phyloP scores from a whole-genome alignment of 768 basidiomycete species.

The Leccinum sublutescens region DNA sequence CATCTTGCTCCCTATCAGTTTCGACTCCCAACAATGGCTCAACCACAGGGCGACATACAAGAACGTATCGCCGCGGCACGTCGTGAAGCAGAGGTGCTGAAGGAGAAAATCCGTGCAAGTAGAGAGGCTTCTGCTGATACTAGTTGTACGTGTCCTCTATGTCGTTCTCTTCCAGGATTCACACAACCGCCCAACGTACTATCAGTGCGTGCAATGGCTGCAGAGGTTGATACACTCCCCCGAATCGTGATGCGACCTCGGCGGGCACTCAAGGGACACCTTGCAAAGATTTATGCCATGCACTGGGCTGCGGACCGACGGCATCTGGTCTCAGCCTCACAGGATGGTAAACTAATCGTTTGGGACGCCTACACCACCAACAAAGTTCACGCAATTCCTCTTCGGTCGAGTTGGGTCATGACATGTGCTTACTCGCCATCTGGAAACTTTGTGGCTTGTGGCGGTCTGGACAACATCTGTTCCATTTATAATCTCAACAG shows the following conservation, averaged over 20 bases:
- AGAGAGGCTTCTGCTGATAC: conserved; percentile 98
- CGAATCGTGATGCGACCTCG: conserved; percentile 97
- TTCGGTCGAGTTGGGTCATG: conserved; percentile 99
- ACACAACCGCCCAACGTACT: conserved; percentile 15
- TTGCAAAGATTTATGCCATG: conserved; percentile 99
- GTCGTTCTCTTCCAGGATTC: conserved; percentile 1
- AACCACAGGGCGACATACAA: conserved; percentile 81
- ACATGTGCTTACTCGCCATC: conserved; percentile 98
- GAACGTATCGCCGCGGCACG: conserved; percentile 95
- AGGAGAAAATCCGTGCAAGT: conserved; percentile 97
- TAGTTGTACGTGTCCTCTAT: conserved; percentile 64
- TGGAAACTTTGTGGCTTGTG: conserved; percentile 96
- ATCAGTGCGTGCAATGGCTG: conserved; percentile 96
- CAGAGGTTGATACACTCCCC: conserved; percentile 92
- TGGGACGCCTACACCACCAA: conserved; percentile 99
- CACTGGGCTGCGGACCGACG: conserved; percentile 98
- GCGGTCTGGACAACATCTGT: conserved; percentile 98
- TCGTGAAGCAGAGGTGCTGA: conserved; percentile 93
- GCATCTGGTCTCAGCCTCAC: conserved; percentile 98
- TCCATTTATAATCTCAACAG: conserved; percentile 95
- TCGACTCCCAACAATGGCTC: conserved; percentile 53
- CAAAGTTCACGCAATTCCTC: conserved; percentile 98
- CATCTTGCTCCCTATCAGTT: conserved; percentile 4
- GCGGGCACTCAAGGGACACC: conserved; percentile 92
- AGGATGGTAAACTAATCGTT: conserved; percentile 98